phyloP scores from a whole-genome alignment of 192 early-diverging fungal genomes.

The Tieghemiomyces parasiticus region DNA sequence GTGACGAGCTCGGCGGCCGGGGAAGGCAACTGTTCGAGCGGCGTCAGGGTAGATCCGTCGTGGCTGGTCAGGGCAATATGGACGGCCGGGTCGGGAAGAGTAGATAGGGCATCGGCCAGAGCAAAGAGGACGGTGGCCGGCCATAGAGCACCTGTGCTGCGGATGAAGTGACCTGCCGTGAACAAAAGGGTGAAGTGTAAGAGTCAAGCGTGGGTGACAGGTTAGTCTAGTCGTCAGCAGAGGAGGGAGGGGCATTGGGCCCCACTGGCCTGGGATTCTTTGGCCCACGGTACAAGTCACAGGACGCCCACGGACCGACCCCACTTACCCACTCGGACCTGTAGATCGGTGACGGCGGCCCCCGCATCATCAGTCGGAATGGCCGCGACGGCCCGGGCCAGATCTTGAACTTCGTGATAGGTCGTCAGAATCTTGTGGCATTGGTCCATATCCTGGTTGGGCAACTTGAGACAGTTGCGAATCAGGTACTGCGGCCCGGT shows the following conservation, averaged over 20 bases:
- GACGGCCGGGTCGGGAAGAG: too few relatives aligned
- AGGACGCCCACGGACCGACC: background rate
- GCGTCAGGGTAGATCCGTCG: background rate
- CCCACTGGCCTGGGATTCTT: background rate
- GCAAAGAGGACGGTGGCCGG: constrained; percentile 27
- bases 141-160: constrained; percentile 41
- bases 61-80: background rate
- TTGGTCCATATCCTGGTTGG: constrained; percentile 17
- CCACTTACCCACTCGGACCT: background rate
- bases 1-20: background rate
- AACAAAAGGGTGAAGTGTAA: too few relatives aligned
- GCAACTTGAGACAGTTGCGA: constrained; percentile 47
- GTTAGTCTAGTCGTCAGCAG: background rate
- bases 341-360: too few relatives aligned
- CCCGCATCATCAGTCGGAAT: too few relatives aligned
- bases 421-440: constrained; percentile 6
- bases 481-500: constrained; percentile 32
- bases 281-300: background rate
- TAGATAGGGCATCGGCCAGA: constrained; percentile 26
- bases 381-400: too few relatives aligned
- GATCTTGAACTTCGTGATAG: too few relatives aligned
- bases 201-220: constrained; percentile 14
- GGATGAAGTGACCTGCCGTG: constrained; percentile 48
- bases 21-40: background rate
- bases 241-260: background rate